These are phyloP conservation scores for Ascochyta lentis DNA, from an alignment of 2,329 filamentous ascomycete genomes.

Conservation along the genomic window DNA sequence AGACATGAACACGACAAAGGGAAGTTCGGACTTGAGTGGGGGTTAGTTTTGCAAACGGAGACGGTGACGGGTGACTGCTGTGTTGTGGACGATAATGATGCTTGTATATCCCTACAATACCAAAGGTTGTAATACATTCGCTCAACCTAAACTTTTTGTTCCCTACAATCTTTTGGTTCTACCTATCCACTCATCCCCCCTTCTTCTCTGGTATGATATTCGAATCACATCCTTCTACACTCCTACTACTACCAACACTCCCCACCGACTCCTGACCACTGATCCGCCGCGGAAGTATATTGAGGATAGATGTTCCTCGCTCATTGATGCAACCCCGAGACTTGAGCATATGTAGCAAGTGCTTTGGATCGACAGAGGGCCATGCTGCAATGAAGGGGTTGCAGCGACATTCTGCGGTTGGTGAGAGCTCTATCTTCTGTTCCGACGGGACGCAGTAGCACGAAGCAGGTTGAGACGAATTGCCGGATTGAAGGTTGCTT, in stretches of 20 bases:
- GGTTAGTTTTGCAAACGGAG: neutral
- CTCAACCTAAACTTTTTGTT: neutral
- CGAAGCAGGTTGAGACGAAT: neutral
- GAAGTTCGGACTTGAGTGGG: neutral
- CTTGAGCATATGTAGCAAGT: neutral
- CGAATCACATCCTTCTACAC: too few species aligned
- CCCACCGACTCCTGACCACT: too few species aligned
- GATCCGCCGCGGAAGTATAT: slow-evolving; percentile 22
- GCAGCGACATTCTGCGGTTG: slow-evolving; percentile 30
- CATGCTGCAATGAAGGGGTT: slow-evolving; percentile 11
- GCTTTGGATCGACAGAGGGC: neutral
- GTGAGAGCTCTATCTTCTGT: slow-evolving; percentile 26
- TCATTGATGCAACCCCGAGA: slow-evolving; percentile 4
- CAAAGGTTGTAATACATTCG: neutral
- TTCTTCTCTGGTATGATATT: too few species aligned
- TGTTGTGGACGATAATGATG: neutral
- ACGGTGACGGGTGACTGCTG: neutral
- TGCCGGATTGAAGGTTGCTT: slow-evolving; percentile 20
- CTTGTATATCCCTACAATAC: neutral
- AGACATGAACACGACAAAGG: neutral
- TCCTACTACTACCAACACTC: too few species aligned
- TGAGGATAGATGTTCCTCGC: slow-evolving; percentile 27
- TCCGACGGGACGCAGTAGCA: slow-evolving; percentile 33
- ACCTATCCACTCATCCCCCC: too few species aligned
- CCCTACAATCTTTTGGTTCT: too few species aligned